phyloP scores from a whole-genome alignment of 768 basidiomycete genomes.

The Pisolithus marmoratus region DNA sequence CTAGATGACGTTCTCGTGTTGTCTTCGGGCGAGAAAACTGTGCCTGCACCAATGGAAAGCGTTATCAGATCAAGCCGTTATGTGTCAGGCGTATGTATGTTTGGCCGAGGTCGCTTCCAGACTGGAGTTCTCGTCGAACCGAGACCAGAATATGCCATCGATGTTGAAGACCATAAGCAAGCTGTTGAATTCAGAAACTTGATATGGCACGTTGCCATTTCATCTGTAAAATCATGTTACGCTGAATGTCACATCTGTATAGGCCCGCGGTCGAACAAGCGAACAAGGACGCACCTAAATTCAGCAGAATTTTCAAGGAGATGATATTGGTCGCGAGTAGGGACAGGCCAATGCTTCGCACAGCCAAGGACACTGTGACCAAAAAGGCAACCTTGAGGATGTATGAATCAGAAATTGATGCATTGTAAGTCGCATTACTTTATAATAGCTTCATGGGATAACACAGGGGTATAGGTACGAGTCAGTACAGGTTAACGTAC shows the following conservation, averaged over 20 bases:
- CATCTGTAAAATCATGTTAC: not conserved
- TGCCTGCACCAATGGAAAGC: conserved; percentile 30
- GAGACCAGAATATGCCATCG: conserved; percentile 27
- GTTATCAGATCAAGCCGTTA: conserved; percentile 14
- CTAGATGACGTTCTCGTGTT: conserved; percentile 30
- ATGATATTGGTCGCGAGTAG: conserved; percentile 43
- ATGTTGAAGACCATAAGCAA: conserved; percentile 23
- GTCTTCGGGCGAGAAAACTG: conserved; percentile 29
- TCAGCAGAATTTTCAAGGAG: conserved; percentile 44
- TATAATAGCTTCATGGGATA: not conserved
- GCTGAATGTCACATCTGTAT: not conserved
- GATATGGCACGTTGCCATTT: conserved; percentile 28
- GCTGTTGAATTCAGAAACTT: conserved; percentile 30
- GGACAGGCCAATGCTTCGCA: conserved; percentile 37
- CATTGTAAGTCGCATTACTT: conserved; percentile 25
- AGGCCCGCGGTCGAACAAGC: conserved; percentile 39
- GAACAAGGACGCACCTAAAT: conserved; percentile 34
- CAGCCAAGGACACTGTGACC: conserved; percentile 42
- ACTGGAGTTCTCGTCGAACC: conserved; percentile 28
- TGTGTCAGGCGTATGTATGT: conserved; percentile 33
- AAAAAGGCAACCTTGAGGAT: conserved; percentile 33
- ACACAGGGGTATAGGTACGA: conserved; percentile 19
- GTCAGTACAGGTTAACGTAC: conserved; percentile 19
- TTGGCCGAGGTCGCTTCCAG: conserved; percentile 31
- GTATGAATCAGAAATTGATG: conserved; percentile 44